phyloP scores from a whole-genome alignment of 169 alveolate genomes.

The Plasmodium cynomolgi region DNA sequence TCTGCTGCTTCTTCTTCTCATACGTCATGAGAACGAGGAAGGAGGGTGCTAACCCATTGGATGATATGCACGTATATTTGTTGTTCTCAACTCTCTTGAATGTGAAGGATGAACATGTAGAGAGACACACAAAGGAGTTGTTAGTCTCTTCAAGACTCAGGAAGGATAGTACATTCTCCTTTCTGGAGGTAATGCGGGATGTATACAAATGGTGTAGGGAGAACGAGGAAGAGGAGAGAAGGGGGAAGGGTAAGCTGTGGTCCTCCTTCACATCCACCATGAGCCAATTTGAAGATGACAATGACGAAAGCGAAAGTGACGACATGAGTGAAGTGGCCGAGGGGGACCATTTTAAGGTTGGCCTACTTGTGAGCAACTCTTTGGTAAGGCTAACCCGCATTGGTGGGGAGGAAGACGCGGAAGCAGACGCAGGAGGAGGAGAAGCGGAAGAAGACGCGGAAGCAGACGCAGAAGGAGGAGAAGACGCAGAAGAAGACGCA shows the following conservation, averaged over 20 bases:
- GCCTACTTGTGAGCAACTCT: background rate
- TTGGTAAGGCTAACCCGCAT: background rate
- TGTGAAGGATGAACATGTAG: background rate
- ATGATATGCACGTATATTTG: background rate
- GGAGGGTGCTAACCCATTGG: background rate
- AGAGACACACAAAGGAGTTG: background rate
- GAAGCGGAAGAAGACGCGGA: background rate
- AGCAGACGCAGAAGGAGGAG: background rate
- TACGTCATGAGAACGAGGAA: background rate
- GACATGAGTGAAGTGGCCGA: background rate
- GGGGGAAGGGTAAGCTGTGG: background rate
- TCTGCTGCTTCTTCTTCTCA: slow-evolving; percentile 4
- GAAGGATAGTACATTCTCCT: background rate
- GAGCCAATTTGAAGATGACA: background rate
- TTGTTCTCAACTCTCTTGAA: background rate
- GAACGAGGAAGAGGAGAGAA: background rate
- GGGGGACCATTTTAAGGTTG: background rate
- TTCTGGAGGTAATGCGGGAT: background rate
- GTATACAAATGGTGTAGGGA: background rate
- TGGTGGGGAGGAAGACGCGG: background rate
- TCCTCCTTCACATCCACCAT: background rate
- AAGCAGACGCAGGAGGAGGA: too few relatives aligned
- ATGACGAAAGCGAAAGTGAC: background rate
- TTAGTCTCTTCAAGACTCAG: background rate
- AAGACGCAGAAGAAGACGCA: background rate